phyloP scores from a whole-genome alignment of 208 protist species.

The Lotmaria passim region DNA sequence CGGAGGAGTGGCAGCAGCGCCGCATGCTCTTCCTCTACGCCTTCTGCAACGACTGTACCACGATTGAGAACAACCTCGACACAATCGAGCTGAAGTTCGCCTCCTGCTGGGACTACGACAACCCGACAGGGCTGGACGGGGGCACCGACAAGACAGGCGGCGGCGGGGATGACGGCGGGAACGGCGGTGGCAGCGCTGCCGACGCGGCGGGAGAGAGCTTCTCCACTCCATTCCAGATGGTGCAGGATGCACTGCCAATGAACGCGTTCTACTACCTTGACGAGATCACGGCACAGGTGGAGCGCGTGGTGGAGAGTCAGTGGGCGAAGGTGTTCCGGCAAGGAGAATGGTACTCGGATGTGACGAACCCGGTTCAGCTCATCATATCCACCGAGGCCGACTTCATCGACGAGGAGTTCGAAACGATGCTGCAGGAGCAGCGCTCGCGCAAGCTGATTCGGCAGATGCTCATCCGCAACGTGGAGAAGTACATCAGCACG shows the following conservation, averaged over 20 bases:
- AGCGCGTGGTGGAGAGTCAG: constrained; percentile 74
- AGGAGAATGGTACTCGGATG: constrained; percentile 72
- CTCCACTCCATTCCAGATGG: constrained; percentile 64
- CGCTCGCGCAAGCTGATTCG: constrained; percentile 59
- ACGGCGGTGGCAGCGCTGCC: constrained; percentile 6
- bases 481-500: constrained; percentile 77
- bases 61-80: constrained; percentile 88
- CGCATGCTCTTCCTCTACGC: constrained; percentile 86
- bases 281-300: constrained; percentile 84
- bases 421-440: constrained; percentile 68
- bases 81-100: constrained; percentile 87
- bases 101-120: constrained; percentile 69
- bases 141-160: not conserved
- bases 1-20: constrained; percentile 73
- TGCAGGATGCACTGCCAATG: constrained; percentile 74
- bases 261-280: constrained; percentile 81
- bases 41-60: constrained; percentile 87
- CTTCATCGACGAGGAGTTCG: constrained; percentile 88
- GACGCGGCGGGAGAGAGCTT: constrained; percentile 17
- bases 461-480: constrained; percentile 76
- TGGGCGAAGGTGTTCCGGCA: constrained; percentile 76
- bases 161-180: constrained; percentile 8
- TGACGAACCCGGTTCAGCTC: constrained; percentile 78
- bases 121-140: constrained; percentile 2
- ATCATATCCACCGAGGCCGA: constrained; percentile 82